These are phyloP conservation scores for Groenewaldozyma auringiensis DNA, from an alignment of 1,139 yeast genomes.

Conservation along the genomic window DNA sequence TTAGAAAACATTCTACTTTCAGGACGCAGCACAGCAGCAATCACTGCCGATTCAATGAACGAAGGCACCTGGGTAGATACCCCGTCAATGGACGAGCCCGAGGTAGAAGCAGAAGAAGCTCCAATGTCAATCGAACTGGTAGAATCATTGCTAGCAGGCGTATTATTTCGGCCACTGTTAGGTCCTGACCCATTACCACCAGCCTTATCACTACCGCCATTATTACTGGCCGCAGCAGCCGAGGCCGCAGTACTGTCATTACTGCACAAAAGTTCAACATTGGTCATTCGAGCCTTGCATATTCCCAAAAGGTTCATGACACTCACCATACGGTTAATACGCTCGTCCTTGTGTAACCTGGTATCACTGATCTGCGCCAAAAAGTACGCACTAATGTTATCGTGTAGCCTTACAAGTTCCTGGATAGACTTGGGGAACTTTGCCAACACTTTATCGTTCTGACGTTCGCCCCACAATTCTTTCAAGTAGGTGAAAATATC, in stretches of 20 bases:
- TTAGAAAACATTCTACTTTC: slow-evolving; percentile 63
- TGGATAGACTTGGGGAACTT: slow-evolving; percentile 66
- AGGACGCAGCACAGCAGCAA: slow-evolving; percentile 70
- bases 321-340: slow-evolving; percentile 66
- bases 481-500: slow-evolving; percentile 68
- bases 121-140: neutral
- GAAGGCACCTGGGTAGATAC: slow-evolving; percentile 65
- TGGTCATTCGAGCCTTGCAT: slow-evolving; percentile 61
- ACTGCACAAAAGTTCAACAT: slow-evolving; percentile 48
- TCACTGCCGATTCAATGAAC: slow-evolving; percentile 73
- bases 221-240: neutral
- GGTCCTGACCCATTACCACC: neutral
- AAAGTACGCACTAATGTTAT: slow-evolving; percentile 58
- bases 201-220: slow-evolving; percentile 19
- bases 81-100: slow-evolving; percentile 12
- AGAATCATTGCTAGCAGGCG: slow-evolving; percentile 7
- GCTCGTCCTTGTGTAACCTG: slow-evolving; percentile 40
- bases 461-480: slow-evolving; percentile 34
- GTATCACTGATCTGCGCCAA: slow-evolving; percentile 59
- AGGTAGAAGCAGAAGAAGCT: neutral
- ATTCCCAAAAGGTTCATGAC: slow-evolving; percentile 61
- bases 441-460: slow-evolving; percentile 37
- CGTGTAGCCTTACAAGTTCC: slow-evolving; percentile 59
- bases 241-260: slow-evolving; percentile 25
- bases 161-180: too few species aligned